phyloP scores from a whole-genome alignment of 495 filamentous ascomycete species.

The Usnea hakonensis region DNA sequence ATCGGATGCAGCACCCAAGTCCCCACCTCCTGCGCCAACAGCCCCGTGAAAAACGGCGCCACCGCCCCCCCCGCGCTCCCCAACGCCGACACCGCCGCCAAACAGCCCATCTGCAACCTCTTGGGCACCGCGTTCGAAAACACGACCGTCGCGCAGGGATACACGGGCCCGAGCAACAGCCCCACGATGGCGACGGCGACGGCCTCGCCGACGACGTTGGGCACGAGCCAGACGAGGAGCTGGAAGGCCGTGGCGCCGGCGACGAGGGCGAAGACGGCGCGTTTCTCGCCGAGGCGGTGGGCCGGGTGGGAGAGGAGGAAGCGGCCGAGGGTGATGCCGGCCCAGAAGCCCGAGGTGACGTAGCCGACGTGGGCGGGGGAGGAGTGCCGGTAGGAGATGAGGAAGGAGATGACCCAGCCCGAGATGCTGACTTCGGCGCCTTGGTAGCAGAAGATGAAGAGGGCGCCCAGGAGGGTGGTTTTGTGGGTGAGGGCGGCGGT shows the following conservation, averaged over 20 bases:
- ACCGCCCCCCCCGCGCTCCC: constrained; percentile 69
- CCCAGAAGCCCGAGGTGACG: constrained; percentile 80
- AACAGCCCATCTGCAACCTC: constrained; percentile 54
- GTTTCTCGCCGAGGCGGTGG: constrained; percentile 58
- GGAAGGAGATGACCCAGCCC: constrained; percentile 75
- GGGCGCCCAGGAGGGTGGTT: constrained; percentile 58
- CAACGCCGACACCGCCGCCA: constrained; percentile 64
- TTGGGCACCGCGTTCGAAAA: constrained; percentile 55
- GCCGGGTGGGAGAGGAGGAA: constrained; percentile 59
- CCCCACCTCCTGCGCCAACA: constrained; percentile 60
- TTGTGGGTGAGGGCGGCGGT: constrained; percentile 46
- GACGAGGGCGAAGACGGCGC: constrained; percentile 53
- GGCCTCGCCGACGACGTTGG: constrained; percentile 61
- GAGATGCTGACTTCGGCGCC: constrained; percentile 71
- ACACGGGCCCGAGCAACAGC: constrained; percentile 68
- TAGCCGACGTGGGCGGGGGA: constrained; percentile 63
- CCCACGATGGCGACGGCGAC: constrained; percentile 67
- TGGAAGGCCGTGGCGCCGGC: constrained; percentile 56
- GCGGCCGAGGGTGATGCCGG: constrained; percentile 60
- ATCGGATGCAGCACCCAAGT: constrained; percentile 70
- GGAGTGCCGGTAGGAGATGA: constrained; percentile 61
- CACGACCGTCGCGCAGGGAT: constrained; percentile 62
- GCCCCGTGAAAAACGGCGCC: constrained; percentile 65
- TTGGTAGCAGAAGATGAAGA: constrained; percentile 79
- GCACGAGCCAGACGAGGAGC: constrained; percentile 67